Conservation (phyloP, 306 rosid species). For the Sesbania bispinosa region DNA sequence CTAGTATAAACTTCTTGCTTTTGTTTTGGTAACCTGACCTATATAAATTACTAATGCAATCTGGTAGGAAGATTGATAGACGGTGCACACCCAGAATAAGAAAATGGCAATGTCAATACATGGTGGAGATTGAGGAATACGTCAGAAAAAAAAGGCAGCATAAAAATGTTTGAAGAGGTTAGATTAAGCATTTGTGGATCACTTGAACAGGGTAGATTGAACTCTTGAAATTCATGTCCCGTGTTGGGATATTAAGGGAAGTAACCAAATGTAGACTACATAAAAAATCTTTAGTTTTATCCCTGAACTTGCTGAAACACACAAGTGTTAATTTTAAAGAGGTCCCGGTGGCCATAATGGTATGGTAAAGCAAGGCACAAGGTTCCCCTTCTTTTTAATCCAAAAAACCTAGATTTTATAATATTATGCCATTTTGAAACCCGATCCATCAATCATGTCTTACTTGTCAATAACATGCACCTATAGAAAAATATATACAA, state of each 20-base stretch:
- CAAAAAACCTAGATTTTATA: not conserved
- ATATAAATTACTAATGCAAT: not conserved
- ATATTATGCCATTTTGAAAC: not conserved
- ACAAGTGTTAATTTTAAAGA: slow-evolving; percentile 10
- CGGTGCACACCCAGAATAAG: not conserved
- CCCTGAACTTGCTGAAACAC: slow-evolving; percentile 4
- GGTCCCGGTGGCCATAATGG: slow-evolving; percentile 28
- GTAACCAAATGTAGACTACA: slow-evolving; percentile 12
- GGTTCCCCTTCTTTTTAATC: slow-evolving; percentile 28
- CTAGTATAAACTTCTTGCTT: not conserved
- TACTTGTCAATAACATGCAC: too few species aligned
- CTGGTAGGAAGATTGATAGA: not conserved
- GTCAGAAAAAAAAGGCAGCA: not conserved
- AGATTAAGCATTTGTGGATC: too few species aligned
- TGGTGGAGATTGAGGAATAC: not conserved
- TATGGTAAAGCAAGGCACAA: slow-evolving; percentile 28
- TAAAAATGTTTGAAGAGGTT: too few species aligned
- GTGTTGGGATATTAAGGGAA: slow-evolving; percentile 21
- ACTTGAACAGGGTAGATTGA: not conserved
- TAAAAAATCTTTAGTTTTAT: slow-evolving; percentile 6
- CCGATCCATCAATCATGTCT: not conserved
- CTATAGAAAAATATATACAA: not conserved
- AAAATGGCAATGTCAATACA: not conserved
- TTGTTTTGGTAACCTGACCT: not conserved
- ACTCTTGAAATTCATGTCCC: not conserved